Percentiles rank a stretch among this genome's conserved stretches.
Evolutionary conservation across 441 rosid species (phyloP).

Genomic region (Populus tomentosa): DNA sequence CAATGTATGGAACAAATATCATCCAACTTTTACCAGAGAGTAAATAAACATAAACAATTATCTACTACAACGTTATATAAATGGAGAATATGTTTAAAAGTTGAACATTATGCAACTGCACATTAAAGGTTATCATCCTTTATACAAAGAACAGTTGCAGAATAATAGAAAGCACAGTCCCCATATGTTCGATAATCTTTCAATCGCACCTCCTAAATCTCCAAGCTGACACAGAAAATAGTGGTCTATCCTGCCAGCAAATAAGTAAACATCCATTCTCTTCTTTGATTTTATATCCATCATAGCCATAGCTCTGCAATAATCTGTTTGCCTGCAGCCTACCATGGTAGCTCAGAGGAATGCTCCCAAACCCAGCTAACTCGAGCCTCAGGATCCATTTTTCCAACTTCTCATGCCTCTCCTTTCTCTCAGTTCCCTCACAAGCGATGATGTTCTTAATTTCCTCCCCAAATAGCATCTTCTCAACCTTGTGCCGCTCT

Average conservation of each 20-base stretch:
- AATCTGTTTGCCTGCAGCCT: conserved; percentile 68
- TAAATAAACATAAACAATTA: background rate
- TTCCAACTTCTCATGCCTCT: conserved; percentile 89
- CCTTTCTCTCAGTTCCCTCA: conserved; percentile 76
- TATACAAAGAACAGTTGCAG: conserved; percentile 19
- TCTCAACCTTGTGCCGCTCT: conserved; percentile 80
- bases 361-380: conserved; percentile 70
- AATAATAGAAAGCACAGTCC: conserved; percentile 3
- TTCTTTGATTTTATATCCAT: conserved; percentile 77
- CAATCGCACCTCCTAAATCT: conserved; percentile 52
- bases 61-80: background rate
- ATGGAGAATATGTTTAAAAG: background rate
- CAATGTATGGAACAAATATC: background rate
- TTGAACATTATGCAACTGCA: conserved; percentile 26
- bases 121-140: conserved; percentile 24
- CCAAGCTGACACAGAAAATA: conserved; percentile 87
- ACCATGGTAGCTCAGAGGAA: conserved; percentile 75
- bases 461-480: conserved; percentile 88
- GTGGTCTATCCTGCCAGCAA: conserved; percentile 79
- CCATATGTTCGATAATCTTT: conserved; percentile 10
- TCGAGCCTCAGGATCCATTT: conserved; percentile 84
- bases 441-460: conserved; percentile 86
- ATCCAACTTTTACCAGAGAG: background rate
- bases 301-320: conserved; percentile 64
- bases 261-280: conserved; percentile 66